Percentiles rank a stretch among this genome's conserved stretches.
Conservation (phyloP, 805 yeast genomes). For the Maudiozyma barnettii region DNA sequence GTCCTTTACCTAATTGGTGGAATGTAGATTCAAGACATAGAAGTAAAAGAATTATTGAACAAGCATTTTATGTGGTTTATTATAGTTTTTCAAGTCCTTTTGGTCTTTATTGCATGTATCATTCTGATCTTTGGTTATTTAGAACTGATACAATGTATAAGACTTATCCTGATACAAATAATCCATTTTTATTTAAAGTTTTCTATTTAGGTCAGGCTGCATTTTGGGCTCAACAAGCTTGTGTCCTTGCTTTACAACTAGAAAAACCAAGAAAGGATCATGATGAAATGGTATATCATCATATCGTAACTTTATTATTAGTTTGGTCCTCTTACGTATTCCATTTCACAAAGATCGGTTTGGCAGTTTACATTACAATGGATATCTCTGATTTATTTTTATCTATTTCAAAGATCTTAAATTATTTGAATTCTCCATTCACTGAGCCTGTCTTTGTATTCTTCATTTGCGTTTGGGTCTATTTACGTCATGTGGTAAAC, state of each 20-base stretch:
- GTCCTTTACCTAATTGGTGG: slow-evolving; percentile 57
- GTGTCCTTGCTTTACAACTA: slow-evolving; percentile 68
- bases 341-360: slow-evolving; percentile 94
- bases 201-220: slow-evolving; percentile 91
- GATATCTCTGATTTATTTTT: slow-evolving; percentile 88
- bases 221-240: slow-evolving; percentile 94
- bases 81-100: slow-evolving; percentile 73
- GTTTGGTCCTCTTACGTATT: slow-evolving; percentile 83
- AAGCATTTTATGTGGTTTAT: slow-evolving; percentile 74
- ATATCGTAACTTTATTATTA: slow-evolving; percentile 78
- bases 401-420: slow-evolving; percentile 74
- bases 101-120: slow-evolving; percentile 82
- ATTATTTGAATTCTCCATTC: slow-evolving; percentile 63
- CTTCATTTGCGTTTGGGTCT: slow-evolving; percentile 72
- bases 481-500: slow-evolving; percentile 81
- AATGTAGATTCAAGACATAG: slow-evolving; percentile 36
- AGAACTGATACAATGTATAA: slow-evolving; percentile 73
- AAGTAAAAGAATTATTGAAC: slow-evolving; percentile 82
- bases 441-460: slow-evolving; percentile 58
- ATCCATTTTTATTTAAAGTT: slow-evolving; percentile 59
- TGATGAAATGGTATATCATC: slow-evolving; percentile 85
- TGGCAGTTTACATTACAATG: slow-evolving; percentile 88
- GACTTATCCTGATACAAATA: slow-evolving; percentile 74
- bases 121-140: slow-evolving; percentile 82
- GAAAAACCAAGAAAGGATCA: slow-evolving; percentile 95